Base-by-base conservation (phyloP, 140 eudicot species). In the Cichorium intybus region DNA sequence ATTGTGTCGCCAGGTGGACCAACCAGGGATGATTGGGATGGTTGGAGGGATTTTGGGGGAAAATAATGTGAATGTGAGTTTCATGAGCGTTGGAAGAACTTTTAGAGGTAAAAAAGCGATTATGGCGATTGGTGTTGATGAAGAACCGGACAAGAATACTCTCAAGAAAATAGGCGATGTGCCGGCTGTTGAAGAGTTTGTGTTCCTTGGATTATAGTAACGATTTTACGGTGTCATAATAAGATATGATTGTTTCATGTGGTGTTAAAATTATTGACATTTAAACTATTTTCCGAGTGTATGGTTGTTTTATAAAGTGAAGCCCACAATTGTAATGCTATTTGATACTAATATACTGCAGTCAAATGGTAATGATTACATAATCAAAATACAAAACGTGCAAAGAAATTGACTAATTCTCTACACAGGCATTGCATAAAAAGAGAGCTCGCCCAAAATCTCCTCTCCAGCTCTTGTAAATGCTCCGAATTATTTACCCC, bases 101-200 rank as follows among this genome's bases (percentile, higher is more conserved):
- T 68, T 65, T 20, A 73, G 68, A 70, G 68, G 95, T 76, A 78
- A 55, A 14, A 74, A 78, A 73, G 97, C 95, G 26, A 82, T 89
- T 23, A 89, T 89, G 97, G 97, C 97, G 2, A 89, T 89, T 24
- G 95, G 95, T 26, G 88, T 89, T 2, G 97, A 89, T 24, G 97
- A 89, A 69, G 80, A 82, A 49, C 95, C 97, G 5, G 83, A 74
- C 23, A 78, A 76, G 76, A 84, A 73, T 47, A 66, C 88, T 11
- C 85, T 85, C 33, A 65, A 76, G 71, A 65, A 80, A 59, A 89
- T 89, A n/a, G 97, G 97, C 10, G 76, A 85, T 18, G 84, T 89
- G 35, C 50, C 81, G 5, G 95, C 90, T 1, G 52, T 89, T 49
- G 95, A 89, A 47, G 97, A 89, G 57, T 85, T 85, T 71, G 97